These are phyloP conservation scores for Trichoderma arundinaceum DNA, from an alignment of 2,329 filamentous ascomycete genomes.

Conservation along the genomic window DNA sequence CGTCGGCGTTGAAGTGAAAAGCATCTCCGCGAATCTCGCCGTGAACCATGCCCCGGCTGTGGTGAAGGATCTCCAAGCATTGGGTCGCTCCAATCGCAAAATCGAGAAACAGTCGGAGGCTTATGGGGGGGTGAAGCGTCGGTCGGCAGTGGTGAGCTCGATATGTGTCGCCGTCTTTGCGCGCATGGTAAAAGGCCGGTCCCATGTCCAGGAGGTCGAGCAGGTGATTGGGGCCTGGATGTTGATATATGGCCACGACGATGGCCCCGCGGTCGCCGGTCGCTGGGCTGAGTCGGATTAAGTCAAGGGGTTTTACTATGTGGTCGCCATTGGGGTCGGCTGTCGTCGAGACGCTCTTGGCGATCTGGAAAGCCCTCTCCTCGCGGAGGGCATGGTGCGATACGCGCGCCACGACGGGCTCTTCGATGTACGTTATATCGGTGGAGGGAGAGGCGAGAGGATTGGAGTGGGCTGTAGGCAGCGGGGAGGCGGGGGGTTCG, in stretches of 20 bases:
- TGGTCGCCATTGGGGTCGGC: conserved; percentile 76
- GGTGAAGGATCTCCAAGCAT: conserved; percentile 88
- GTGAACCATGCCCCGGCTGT: conserved; percentile 83
- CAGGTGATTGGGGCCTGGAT: conserved; percentile 76
- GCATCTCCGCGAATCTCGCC: conserved; percentile 90
- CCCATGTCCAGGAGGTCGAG: conserved; percentile 75
- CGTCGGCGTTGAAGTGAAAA: conserved; percentile 81
- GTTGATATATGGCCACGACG: conserved; percentile 80
- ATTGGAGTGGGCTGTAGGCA: conserved; percentile 43
- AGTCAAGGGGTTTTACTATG: conserved; percentile 80
- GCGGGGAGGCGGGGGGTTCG: conserved; percentile 50
- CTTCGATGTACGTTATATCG: conserved; percentile 63
- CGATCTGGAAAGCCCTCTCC: conserved; percentile 85
- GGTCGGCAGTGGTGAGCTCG: conserved; percentile 53
- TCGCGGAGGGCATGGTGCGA: conserved; percentile 83
- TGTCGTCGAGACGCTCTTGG: conserved; percentile 71
- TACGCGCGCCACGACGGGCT: conserved; percentile 77
- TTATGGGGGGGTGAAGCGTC: conserved; percentile 64
- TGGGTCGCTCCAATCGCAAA: conserved; percentile 89
- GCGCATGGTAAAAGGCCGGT: conserved; percentile 69
- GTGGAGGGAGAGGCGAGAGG: conserved; percentile 43
- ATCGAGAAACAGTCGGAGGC: conserved; percentile 79
- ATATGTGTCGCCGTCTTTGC: conserved; percentile 58
- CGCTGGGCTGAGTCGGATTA: conserved; percentile 72
- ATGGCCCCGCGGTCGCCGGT: conserved; percentile 73